Percentiles rank a stretch among this genome's conserved stretches.
phyloP scores from a whole-genome alignment of 2,329 filamentous ascomycete genomes.

The Botrytis elliptica region DNA sequence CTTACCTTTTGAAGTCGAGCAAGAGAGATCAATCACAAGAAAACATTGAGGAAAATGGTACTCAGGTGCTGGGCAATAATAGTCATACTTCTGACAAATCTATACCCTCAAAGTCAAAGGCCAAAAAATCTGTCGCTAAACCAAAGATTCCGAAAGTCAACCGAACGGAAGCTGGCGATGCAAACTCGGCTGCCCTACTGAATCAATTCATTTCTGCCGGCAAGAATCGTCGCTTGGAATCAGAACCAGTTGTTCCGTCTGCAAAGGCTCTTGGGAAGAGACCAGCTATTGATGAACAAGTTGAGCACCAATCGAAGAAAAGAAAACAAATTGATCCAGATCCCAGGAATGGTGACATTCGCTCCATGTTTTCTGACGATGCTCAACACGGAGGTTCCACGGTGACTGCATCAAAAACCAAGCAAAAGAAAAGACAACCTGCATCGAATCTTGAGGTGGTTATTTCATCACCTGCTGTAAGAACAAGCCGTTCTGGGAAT shows the following conservation, averaged over 20 bases:
- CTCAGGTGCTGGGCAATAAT: not conserved
- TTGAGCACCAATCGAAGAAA: slow-evolving; percentile 20
- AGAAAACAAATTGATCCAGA: slow-evolving; percentile 25
- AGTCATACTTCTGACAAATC: not conserved
- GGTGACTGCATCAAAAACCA: not conserved
- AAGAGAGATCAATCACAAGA: not conserved
- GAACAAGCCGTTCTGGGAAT: slow-evolving; percentile 6
- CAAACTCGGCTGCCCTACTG: slow-evolving; percentile 11
- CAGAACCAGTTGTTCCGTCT: slow-evolving; percentile 21
- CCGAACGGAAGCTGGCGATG: slow-evolving; percentile 3
- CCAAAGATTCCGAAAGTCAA: not conserved
- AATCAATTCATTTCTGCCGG: slow-evolving; percentile 6
- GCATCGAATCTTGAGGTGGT: not conserved
- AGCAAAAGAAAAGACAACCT: not conserved
- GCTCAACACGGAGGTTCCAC: not conserved
- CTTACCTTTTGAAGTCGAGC: not conserved
- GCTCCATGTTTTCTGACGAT: slow-evolving; percentile 7
- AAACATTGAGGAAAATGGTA: not conserved
- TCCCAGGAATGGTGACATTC: slow-evolving; percentile 18
- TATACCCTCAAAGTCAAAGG: not conserved
- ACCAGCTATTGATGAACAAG: slow-evolving; percentile 25
- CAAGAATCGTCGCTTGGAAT: not conserved
- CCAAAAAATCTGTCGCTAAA: slow-evolving; percentile 2
- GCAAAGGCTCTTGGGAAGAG: slow-evolving; percentile 34
- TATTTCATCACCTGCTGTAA: slow-evolving; percentile 1